Evolutionary conservation across 257 asterid species (phyloP), one percentile per base, ranked within the genome.

Genomic region (Perilla frutescens): DNA sequence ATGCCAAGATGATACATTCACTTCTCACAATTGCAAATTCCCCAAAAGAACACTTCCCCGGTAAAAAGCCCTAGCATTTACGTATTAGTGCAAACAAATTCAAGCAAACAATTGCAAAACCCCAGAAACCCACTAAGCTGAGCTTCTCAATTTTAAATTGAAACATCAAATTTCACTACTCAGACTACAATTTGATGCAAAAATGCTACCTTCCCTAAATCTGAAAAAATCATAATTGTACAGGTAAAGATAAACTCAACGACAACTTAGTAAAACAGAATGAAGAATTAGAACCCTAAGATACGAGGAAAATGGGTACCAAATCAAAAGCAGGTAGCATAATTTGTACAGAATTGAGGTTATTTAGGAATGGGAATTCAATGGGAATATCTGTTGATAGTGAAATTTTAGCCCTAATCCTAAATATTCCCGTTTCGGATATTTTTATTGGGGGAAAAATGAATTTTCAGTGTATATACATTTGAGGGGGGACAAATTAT

Each of bases 1-100:
- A 86, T 90, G 39, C 80, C 88, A 77, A 70, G 51, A 71, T 79
- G 78, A 69, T 84, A 39, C 82, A 77, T 82, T 84, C 70, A 79
- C 90, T 82, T 66, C 75, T 65, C 40, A 70, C 61, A 34, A 53
- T 48, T 14, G 66, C 41, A 62, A 70, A 77, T 62, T 71, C 44
- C 74, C 79, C 68, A 69, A 62, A 69, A 32, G 8, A 62, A 55
- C 65, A 45, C 69, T 49, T 34, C 60, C 72, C 70, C 60, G 11
- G 13, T 50, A 65, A 47, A 45, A 66, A 82, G 73, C 70, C 65
- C 79, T 68, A 74, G 57, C 80, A 77, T 80, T 80, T 77, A 72
- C 74, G 69, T 9, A 49, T 9, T 41, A 62, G 40, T 20, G 15
- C 48, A 34, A 34, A 71, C 13, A 47, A 58, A 68, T 68, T 70